Percentiles rank a stretch among this genome's conserved stretches.
Evolutionary conservation across 805 yeast species (phyloP).

Genomic region (Yarrowia deformans): DNA sequence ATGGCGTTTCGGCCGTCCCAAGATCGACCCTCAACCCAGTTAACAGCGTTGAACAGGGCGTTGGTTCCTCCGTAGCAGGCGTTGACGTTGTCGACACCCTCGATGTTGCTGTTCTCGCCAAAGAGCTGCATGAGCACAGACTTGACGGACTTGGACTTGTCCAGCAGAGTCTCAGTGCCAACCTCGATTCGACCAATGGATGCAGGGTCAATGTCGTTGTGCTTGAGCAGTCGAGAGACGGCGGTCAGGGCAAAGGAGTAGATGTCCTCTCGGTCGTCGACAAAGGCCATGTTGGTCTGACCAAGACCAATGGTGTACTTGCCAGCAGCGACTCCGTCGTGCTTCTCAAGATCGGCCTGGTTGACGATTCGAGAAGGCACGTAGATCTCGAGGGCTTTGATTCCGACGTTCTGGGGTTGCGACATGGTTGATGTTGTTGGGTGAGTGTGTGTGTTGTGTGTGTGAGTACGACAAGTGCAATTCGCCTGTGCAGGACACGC

Average conservation of each 20-base stretch:
- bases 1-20: constrained; percentile 99
- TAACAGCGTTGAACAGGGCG: constrained; percentile 89
- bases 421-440: constrained; percentile 40
- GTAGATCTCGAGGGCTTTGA: constrained; percentile 93
- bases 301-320: constrained; percentile 99
- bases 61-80: constrained; percentile 99
- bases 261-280: constrained; percentile 96
- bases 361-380: constrained; percentile 84
- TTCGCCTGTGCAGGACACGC: constrained; percentile 12
- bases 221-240: constrained; percentile 72
- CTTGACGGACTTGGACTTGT: constrained; percentile 96
- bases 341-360: constrained; percentile 85
- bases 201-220: constrained; percentile 81
- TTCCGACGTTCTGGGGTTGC: constrained; percentile 86
- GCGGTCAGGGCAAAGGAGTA: constrained; percentile 95
- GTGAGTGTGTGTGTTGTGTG: constrained; percentile 10
- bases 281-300: constrained; percentile 97
- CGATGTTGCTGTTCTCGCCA: constrained; percentile 86
- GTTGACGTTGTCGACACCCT: constrained; percentile 94
- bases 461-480: constrained; percentile 4
- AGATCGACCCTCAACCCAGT: constrained; percentile 93
- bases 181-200: constrained; percentile 94
- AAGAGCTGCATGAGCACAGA: constrained; percentile 94
- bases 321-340: constrained; percentile 87
- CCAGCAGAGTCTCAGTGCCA: constrained; percentile 96